phyloP scores from a whole-genome alignment of 495 filamentous ascomycete genomes.

The Evernia prunastri region DNA sequence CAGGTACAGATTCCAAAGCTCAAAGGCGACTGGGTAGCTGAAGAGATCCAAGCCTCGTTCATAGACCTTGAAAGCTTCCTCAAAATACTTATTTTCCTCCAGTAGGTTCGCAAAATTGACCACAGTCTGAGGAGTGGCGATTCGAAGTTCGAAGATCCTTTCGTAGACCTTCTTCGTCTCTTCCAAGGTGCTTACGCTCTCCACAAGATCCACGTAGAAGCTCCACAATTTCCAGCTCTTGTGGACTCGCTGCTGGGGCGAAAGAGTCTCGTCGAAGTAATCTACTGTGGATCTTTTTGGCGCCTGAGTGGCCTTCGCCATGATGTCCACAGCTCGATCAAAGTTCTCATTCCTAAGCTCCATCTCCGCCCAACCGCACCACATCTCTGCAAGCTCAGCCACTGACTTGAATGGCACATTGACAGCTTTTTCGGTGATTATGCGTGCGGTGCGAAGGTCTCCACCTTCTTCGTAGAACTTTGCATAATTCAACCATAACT shows the following conservation, averaged over 20 bases:
- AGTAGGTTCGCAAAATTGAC: slow-evolving; percentile 97
- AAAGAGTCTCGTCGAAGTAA: slow-evolving; percentile 93
- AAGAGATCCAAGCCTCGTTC: slow-evolving; percentile 95
- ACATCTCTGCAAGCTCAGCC: slow-evolving; percentile 91
- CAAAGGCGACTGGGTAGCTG: slow-evolving; percentile 95
- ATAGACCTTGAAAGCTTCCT: slow-evolving; percentile 96
- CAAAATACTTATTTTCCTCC: slow-evolving; percentile 92
- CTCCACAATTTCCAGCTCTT: slow-evolving; percentile 99
- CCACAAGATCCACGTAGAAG: slow-evolving; percentile 98
- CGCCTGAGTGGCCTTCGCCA: slow-evolving; percentile 94
- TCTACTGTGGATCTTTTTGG: slow-evolving; percentile 93
- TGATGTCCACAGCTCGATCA: slow-evolving; percentile 86
- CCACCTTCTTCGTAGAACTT: slow-evolving; percentile 93
- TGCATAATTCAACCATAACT: slow-evolving; percentile 95
- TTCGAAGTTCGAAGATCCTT: slow-evolving; percentile 94
- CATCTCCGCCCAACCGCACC: slow-evolving; percentile 99
- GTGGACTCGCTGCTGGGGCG: slow-evolving; percentile 92
- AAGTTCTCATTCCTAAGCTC: slow-evolving; percentile 94
- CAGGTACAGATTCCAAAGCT: slow-evolving; percentile 97
- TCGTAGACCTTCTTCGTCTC: slow-evolving; percentile 95
- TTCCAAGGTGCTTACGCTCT: slow-evolving; percentile 84
- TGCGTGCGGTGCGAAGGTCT: slow-evolving; percentile 74
- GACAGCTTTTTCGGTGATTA: slow-evolving; percentile 96
- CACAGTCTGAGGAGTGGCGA: slow-evolving; percentile 95
- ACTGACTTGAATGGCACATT: slow-evolving; percentile 96